phyloP scores from a whole-genome alignment of 352 stramenopile species.

The Phytophthora pini region DNA sequence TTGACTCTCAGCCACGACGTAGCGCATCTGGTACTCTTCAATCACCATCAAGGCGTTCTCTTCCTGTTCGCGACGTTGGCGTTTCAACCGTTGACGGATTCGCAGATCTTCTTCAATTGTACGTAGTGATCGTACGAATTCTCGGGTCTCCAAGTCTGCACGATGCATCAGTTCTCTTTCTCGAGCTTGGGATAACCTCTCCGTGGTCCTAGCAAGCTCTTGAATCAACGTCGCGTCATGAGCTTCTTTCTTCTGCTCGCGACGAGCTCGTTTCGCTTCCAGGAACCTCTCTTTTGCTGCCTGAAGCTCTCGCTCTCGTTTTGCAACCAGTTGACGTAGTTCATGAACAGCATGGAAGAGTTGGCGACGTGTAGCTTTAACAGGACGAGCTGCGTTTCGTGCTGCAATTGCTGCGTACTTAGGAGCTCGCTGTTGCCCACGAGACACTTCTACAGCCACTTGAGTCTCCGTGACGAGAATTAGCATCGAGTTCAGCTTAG shows the following conservation, averaged over 20 bases:
- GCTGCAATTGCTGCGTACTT: conserved; percentile 45
- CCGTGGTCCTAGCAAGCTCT: conserved; percentile 30
- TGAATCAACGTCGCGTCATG: conserved; percentile 25
- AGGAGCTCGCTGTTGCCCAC: conserved; percentile 27
- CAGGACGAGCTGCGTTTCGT: conserved; percentile 31
- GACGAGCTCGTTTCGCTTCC: conserved; percentile 25
- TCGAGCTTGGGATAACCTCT: conserved; percentile 40
- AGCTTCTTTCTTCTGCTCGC: conserved; percentile 22
- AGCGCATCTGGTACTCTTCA: conserved; percentile 64
- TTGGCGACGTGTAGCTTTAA: conserved; percentile 51
- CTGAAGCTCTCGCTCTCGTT: conserved; percentile 37
- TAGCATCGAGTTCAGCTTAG: conserved; percentile 56
- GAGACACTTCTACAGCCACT: conserved; percentile 41
- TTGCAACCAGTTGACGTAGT: conserved; percentile 37
- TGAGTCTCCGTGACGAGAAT: conserved; percentile 64
- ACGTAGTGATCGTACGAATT: conserved; percentile 49
- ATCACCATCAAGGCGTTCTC: conserved; percentile 61
- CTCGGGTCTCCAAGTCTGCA: conserved; percentile 54
- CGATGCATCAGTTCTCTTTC: conserved; percentile 49
- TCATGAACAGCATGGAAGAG: conserved; percentile 61
- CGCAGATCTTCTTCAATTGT: conserved; percentile 43
- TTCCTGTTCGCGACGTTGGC: conserved; percentile 43
- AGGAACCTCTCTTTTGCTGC: conserved; percentile 40
- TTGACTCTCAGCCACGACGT: conserved; percentile 51
- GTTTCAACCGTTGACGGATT: conserved; percentile 39